Evolutionary conservation across 2,329 filamentous ascomycete genomes (phyloP), one percentile per base, ranked within the genome.

Genomic region (Apiospora koreana): DNA sequence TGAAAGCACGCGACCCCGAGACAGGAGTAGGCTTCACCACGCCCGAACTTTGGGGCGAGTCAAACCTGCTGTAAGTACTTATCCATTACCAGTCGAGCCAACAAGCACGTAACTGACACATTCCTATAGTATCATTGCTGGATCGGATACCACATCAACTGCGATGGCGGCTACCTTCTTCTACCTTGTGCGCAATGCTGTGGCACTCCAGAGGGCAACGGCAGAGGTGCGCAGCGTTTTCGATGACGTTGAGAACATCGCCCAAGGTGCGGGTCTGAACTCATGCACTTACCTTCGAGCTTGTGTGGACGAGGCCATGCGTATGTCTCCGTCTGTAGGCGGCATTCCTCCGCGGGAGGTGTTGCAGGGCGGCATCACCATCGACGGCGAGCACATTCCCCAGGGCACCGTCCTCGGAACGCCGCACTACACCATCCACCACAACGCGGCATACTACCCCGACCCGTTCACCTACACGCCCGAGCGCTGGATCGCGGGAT

Each of bases 111-210:
- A 14, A 10, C 54, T 62, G 1, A 62, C 31, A 62, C 4, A n/a
- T 21, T 3, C 25, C 25, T 41, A 4, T 43, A 87, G 86, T 10
- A 92, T 93, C 82, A 91, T 92, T 73, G 91, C 90, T 12, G 91
- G 91, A 42, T 91, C 90, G 38, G 91, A 93, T 76, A 93, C 92
- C 0, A 93, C 91, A 1, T 92, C 90, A 0, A 93, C 90, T 1
- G 89, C 90, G 79, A 83, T 90, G 85, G 87, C 89, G 3, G 86
- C 88, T 1, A 89, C 88, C 0, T 75, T 91, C 14, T 91, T 91
- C 80, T 91, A 91, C 79, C 86, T 91, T 23, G 84, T 86, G 42
- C 87, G 87, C 70, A 85, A 84, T 80, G 81, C 85, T 0, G 75
- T 77, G 0, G 84, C 85, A 0, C 81, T 91, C 2, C 76, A 81